Conservation (phyloP, 352 stramenopile genomes). For the Plasmopara muralis region DNA sequence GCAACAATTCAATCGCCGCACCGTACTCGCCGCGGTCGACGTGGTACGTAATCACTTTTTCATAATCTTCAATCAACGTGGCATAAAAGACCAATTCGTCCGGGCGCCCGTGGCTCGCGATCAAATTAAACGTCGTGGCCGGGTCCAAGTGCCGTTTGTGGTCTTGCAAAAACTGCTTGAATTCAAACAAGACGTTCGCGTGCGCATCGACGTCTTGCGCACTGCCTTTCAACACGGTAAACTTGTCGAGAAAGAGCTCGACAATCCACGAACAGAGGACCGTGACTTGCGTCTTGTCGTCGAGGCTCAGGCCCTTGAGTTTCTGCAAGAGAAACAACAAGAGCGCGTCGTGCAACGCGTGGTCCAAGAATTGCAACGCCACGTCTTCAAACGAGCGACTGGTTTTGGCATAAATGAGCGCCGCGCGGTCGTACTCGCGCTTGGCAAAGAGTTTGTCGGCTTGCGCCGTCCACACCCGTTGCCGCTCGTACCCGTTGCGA, state of each 20-base stretch:
- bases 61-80: constrained; percentile 90
- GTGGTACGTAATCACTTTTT: constrained; percentile 91
- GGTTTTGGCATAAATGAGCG: constrained; percentile 86
- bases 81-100: constrained; percentile 91
- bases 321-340: constrained; percentile 87
- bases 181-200: constrained; percentile 84
- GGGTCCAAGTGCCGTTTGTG: constrained; percentile 83
- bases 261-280: constrained; percentile 91
- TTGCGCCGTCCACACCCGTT: constrained; percentile 83
- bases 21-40: constrained; percentile 86
- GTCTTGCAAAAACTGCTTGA: constrained; percentile 89
- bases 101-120: constrained; percentile 87
- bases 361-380: constrained; percentile 88
- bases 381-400: constrained; percentile 88
- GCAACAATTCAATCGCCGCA: constrained; percentile 84
- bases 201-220: constrained; percentile 82
- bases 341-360: constrained; percentile 71
- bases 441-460: constrained; percentile 89
- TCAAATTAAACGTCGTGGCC: constrained; percentile 88
- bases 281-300: constrained; percentile 89
- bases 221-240: constrained; percentile 79
- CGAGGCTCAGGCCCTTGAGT: constrained; percentile 65
- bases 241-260: constrained; percentile 90
- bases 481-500: constrained; percentile 69
- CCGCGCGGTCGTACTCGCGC: constrained; percentile 78